Evolutionary conservation across 2,329 filamentous ascomycete genomes (phyloP).

Genomic region (Pseudocercospora vitis): DNA sequence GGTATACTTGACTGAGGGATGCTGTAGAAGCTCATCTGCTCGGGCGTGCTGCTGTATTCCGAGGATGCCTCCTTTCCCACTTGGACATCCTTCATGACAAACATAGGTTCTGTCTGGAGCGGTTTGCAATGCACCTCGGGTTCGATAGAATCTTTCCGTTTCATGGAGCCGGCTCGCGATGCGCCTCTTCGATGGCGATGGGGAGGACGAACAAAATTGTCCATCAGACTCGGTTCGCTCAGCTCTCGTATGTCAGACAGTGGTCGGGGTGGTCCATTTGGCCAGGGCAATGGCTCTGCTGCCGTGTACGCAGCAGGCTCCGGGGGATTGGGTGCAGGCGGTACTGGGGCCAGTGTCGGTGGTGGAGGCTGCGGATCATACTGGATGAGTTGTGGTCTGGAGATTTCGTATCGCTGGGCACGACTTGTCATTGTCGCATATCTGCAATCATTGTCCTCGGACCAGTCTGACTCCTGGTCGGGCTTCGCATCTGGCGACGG

Average conservation of each 20-base stretch:
- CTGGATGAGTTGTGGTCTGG: slow-evolving; percentile 24
- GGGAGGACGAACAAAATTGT: slow-evolving; percentile 18
- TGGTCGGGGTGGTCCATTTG: slow-evolving; percentile 42
- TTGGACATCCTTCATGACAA: not conserved
- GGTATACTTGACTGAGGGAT: slow-evolving; percentile 48
- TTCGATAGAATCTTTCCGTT: slow-evolving; percentile 27
- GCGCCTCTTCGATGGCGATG: slow-evolving; percentile 25
- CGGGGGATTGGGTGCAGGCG: not conserved
- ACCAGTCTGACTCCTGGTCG: not conserved
- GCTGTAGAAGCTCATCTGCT: slow-evolving; percentile 48
- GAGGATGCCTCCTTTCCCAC: slow-evolving; percentile 29
- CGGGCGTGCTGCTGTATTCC: slow-evolving; percentile 39
- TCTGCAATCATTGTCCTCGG: not conserved
- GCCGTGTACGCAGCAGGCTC: slow-evolving; percentile 4
- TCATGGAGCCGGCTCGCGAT: slow-evolving; percentile 34
- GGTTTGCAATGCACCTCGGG: slow-evolving; percentile 27
- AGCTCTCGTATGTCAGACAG: slow-evolving; percentile 53
- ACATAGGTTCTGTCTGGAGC: slow-evolving; percentile 19
- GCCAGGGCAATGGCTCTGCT: slow-evolving; percentile 23
- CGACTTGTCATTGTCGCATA: slow-evolving; percentile 21
- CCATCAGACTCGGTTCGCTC: slow-evolving; percentile 49
- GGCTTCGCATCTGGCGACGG: not conserved
- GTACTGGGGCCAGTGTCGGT: slow-evolving; percentile 10
- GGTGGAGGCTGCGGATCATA: slow-evolving; percentile 19
- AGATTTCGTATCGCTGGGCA: slow-evolving; percentile 26